Evolutionary conservation across 176 grass and related monocot species (phyloP), one percentile per base, ranked within the genome.

Genomic region (Zizania latifolia): DNA sequence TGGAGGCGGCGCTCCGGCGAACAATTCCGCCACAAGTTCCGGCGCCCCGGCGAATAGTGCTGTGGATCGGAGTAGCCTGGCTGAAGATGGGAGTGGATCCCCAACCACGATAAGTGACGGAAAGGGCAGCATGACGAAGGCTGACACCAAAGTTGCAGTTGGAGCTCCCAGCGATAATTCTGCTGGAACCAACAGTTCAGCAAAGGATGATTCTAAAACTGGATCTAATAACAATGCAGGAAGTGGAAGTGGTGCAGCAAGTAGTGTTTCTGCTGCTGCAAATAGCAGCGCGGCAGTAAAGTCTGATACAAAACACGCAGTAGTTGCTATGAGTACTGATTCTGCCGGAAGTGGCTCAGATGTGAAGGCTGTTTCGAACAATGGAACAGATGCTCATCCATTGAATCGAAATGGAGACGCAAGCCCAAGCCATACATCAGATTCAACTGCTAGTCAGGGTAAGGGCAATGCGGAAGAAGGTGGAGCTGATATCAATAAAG

Each of bases 201-300:
- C 0, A 41, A 85, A 80, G 32, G 36, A 22, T 4, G 78, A 72
- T 50, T 70, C 50, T 10, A 41, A 64, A 36, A 29, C 22, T 3
- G 72, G 72, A 27, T 33, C 62, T 39, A 53, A 12, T 79, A 63
- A 61, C 19, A 24, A 62, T 16, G 2, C 54, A 10, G 54, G 10
- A 72, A 83, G 10, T 51, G 26, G n/a, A 61, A 61, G 60, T 61
- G 60, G 9, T 19, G 39, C 31, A 82, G 60, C 73, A 22, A 59
- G 59, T 51, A 78, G 80, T 62, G 61, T 21, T 62, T 77, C 78
- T 56, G 11, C 46, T 76, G 37, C 58, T 76, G 78, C 16, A 53
- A 74, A 78, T 73, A 77, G 3, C 53, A 74, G 3, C 53, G 70
- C n/a, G n/a, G 15, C 33, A 1, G 40, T 38, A 1, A 72, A 74